phyloP scores from a whole-genome alignment of 192 early-diverging fungal species.

The Linnemannia exigua region DNA sequence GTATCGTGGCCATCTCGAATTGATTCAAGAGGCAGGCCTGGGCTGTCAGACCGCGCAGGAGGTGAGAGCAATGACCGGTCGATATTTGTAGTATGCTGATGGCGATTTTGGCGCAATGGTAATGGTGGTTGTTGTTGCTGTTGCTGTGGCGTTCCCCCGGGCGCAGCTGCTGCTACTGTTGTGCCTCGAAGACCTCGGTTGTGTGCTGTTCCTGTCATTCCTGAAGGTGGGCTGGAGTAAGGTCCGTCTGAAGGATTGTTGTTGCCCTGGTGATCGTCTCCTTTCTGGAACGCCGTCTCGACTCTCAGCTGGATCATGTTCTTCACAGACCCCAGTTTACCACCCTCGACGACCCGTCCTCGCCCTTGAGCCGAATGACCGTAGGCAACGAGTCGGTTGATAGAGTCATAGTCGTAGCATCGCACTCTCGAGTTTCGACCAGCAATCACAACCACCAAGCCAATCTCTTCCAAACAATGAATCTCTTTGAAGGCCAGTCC shows the following conservation, averaged over 20 bases:
- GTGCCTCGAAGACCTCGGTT: not conserved
- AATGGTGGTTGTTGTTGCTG: not conserved
- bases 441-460: slow-evolving; percentile 46
- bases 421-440: slow-evolving; percentile 43
- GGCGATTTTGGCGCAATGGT: not conserved
- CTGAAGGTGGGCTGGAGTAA: slow-evolving; percentile 15
- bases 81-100: slow-evolving; percentile 9
- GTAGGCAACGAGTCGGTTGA: slow-evolving; percentile 39
- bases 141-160: not conserved
- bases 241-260: slow-evolving; percentile 11
- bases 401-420: slow-evolving; percentile 52
- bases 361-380: slow-evolving; percentile 52
- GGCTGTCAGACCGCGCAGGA: slow-evolving; percentile 23
- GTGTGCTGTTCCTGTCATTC: not conserved
- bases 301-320: slow-evolving; percentile 54
- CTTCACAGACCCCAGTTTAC: slow-evolving; percentile 35
- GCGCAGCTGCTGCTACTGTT: not conserved
- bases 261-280: slow-evolving; percentile 7
- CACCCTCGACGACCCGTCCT: slow-evolving; percentile 33
- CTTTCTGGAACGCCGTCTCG: slow-evolving; percentile 25
- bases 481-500: slow-evolving; percentile 49
- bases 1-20: not conserved
- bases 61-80: slow-evolving; percentile 32
- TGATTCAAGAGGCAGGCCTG: slow-evolving; percentile 6
- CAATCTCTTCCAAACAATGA: slow-evolving; percentile 51